These are phyloP conservation scores for Hordeum pubiflorum DNA, from an alignment of 202 grass and related monocot genomes.

Conservation along the genomic window DNA sequence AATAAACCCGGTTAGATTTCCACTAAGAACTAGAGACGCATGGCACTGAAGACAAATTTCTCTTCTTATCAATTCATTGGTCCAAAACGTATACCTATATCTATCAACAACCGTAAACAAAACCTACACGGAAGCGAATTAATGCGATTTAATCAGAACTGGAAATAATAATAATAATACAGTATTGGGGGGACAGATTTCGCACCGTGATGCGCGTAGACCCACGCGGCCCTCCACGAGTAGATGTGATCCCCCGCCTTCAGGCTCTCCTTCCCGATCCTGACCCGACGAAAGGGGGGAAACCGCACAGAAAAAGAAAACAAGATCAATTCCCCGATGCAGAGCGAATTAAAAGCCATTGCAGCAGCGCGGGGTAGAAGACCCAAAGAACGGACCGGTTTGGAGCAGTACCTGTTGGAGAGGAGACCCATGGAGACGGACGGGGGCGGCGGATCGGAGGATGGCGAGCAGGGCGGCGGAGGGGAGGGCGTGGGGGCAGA, in stretches of 20 bases:
- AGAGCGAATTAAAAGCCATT: not conserved
- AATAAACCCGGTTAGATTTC: not conserved
- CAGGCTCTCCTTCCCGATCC: slow-evolving; percentile 63
- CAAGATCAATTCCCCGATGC: not conserved
- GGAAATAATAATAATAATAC: not conserved
- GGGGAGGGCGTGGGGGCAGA: not conserved
- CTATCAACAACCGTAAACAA: not conserved
- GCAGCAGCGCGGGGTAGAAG: too few species aligned
- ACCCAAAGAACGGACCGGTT: not conserved
- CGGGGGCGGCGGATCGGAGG: not conserved
- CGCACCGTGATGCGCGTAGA: slow-evolving; percentile 82
- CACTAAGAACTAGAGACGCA: not conserved
- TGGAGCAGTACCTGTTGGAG: slow-evolving; percentile 44
- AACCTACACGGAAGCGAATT: not conserved
- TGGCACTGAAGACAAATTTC: not conserved
- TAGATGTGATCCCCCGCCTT: slow-evolving; percentile 91
- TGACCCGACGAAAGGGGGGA: not conserved
- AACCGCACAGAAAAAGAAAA: not conserved
- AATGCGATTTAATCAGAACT: not conserved
- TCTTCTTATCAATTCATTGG: not conserved
- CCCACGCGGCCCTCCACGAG: slow-evolving; percentile 65
- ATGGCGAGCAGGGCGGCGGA: not conserved
- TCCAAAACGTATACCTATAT: not conserved
- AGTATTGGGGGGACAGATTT: not conserved
- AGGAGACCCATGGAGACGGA: slow-evolving; percentile 50